Evolutionary conservation across 768 basidiomycete species (phyloP), one percentile per base, ranked within the genome.

Genomic region (Mycena filopes): DNA sequence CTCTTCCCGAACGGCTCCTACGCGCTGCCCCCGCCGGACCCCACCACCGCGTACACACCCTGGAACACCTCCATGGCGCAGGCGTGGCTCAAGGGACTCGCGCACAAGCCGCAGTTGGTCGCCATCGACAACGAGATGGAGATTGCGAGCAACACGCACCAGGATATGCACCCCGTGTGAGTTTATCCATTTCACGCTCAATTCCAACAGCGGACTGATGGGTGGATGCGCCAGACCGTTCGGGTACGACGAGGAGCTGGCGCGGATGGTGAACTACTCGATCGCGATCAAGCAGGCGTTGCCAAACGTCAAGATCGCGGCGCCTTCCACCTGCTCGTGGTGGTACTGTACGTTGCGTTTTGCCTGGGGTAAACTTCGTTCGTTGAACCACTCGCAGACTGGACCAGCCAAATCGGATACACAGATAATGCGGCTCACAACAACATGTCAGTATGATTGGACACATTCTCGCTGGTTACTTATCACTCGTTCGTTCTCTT

Each of bases 71-170:
- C 81, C 31, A 66, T 77, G 25, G 84, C 81, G 0, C 76, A 75
- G 54, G 70, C 74, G 28, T 86, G 84, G 85, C 78, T 87, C 7
- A 70, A 76, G 12, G 80, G 79, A 8, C 71, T 87, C 41, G 71
- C 70, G 46, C 81, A 86, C 76, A 85, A 85, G 70, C 86, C 86
- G 1, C 75, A 73, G 4, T 75, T 86, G 47, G 79, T 85, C 16
- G 76, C 83, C 7, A 78, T 87, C 59, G 86, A 87, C 70, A 87
- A 87, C 70, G 86, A 87, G 72, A 86, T 87, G 18, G 86, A 87
- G 70, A 87, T 87, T 56, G 83, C 86, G 16, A 74, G 75, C 54
- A 82, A 70, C 65, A 87, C 86, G 20, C 86, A 87, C 69, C 82
- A 84, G 71, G 86, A 87, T 65, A 87, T 87, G 84, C 86, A 87